Conservation (phyloP, 140 eudicot species). For the Flaveria floridana region DNA sequence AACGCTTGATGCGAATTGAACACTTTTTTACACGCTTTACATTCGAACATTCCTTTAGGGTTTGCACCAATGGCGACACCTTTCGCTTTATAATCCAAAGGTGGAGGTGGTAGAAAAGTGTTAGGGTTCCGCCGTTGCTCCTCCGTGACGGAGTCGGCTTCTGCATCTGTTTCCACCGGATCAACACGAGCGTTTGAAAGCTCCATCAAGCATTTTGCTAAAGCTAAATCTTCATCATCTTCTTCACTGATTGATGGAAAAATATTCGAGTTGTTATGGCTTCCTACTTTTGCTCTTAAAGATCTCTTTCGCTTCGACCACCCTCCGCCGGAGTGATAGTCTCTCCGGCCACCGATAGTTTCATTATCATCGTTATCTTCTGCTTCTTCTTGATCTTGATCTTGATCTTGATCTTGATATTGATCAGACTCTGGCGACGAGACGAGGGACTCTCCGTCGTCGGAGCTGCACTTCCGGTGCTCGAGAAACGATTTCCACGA, state of each 20-base stretch:
- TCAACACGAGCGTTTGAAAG: slow-evolving; percentile 70
- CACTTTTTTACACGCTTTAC: slow-evolving; percentile 90
- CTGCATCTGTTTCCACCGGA: slow-evolving; percentile 45
- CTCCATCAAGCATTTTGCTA: slow-evolving; percentile 70
- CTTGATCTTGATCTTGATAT: no score
- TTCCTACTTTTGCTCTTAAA: slow-evolving; percentile 50
- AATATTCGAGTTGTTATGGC: slow-evolving; percentile 23
- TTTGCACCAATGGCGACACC: slow-evolving; percentile 37
- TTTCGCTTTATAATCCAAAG: slow-evolving; percentile 47
- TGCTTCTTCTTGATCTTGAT: slow-evolving; percentile 28
- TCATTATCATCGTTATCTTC: slow-evolving; percentile 36
- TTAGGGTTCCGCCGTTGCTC: slow-evolving; percentile 56
- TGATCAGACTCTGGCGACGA: slow-evolving; percentile 56
- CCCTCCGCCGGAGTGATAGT: slow-evolving; percentile 40
- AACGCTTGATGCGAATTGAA: slow-evolving; percentile 94
- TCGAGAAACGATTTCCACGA: slow-evolving; percentile 96
- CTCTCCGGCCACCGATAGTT: slow-evolving; percentile 24
- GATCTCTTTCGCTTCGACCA: slow-evolving; percentile 83
- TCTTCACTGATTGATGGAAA: slow-evolving; percentile 51
- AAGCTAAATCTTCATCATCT: slow-evolving; percentile 50
- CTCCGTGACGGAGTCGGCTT: slow-evolving; percentile 64
- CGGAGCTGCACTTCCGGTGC: slow-evolving; percentile 79
- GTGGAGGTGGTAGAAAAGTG: slow-evolving; percentile 23
- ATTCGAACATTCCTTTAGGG: slow-evolving; percentile 70
- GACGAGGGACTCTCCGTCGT: slow-evolving; percentile 60